A percentile compares a stretch with the other conserved stretches of the same genome.
phyloP scores from a whole-genome alignment of 768 basidiomycete genomes.

The Kwoniella shandongensis region DNA sequence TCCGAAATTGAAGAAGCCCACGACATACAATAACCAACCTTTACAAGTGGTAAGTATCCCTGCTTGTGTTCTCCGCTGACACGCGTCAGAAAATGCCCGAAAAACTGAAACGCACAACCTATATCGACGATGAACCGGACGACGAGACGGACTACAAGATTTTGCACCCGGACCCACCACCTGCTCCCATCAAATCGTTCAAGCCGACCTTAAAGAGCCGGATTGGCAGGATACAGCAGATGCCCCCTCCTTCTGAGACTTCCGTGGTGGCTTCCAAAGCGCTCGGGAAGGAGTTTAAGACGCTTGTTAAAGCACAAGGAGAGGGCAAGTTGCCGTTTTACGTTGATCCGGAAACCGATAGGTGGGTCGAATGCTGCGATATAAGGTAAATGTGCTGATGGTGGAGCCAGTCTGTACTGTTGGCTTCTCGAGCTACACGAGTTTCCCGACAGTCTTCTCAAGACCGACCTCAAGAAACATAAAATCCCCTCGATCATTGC shows the following conservation, averaged over 20 bases:
- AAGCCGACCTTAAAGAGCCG: conserved; percentile 15
- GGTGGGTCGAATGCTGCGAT: too few species aligned
- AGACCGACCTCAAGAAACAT: conserved; percentile 60
- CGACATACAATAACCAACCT: conserved; percentile 7
- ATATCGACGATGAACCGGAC: conserved; percentile 25
- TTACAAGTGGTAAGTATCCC: conserved; percentile 27
- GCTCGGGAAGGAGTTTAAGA: conserved; percentile 64
- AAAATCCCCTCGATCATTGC: conserved; percentile 67
- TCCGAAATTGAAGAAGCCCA: conserved; percentile 16
- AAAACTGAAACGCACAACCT: conserved; percentile 19
- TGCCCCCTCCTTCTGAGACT: conserved; percentile 66
- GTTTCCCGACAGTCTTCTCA: conserved; percentile 26
- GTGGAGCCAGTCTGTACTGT: conserved; percentile 31
- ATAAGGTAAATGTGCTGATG: too few species aligned
- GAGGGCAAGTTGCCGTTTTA: conserved; percentile 67
- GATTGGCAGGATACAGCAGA: conserved; percentile 51
- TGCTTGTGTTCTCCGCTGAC: background rate
- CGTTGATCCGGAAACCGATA: conserved; percentile 64
- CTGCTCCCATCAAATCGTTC: conserved; percentile 7
- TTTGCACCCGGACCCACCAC: conserved; percentile 6
- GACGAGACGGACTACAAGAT: conserved; percentile 19
- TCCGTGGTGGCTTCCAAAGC: conserved; percentile 61
- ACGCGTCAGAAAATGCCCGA: conserved; percentile 34
- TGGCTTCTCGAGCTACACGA: conserved; percentile 55
- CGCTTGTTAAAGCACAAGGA: conserved; percentile 65